These are phyloP conservation scores for Trametes sp. DNA, from an alignment of 1,284 basidiomycete species.

Conservation along the genomic window DNA sequence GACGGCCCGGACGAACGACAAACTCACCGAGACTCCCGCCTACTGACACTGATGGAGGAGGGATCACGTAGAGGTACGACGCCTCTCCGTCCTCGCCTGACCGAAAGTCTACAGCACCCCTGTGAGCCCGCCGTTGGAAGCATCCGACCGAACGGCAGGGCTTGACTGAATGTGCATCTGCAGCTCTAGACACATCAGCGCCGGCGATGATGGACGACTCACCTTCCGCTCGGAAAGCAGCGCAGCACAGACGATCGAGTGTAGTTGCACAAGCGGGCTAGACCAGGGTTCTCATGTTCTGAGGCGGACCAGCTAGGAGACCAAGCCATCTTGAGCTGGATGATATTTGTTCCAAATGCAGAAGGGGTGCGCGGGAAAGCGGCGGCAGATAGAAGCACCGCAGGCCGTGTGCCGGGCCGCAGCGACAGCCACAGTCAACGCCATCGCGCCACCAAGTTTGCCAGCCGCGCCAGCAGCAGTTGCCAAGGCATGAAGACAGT, in stretches of 20 bases:
- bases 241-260: not conserved
- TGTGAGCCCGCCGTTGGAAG: too few relatives aligned
- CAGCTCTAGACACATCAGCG: not conserved
- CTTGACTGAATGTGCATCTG: not conserved
- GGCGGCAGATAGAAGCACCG: constrained; percentile 7
- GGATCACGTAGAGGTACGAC: not conserved
- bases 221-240: not conserved
- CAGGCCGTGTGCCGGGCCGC: not conserved
- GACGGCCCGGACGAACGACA: not conserved
- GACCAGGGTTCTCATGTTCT: not conserved
- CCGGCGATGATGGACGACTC: not conserved
- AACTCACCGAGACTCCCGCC: not conserved
- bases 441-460: not conserved
- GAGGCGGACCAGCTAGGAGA: not conserved
- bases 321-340: constrained; percentile 15
- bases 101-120: not conserved
- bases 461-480: not conserved
- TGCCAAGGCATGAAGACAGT: not conserved
- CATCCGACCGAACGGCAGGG: too few relatives aligned
- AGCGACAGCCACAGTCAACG: not conserved
- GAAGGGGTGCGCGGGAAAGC: constrained; percentile 13
- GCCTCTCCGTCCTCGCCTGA: not conserved
- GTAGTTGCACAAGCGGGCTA: not conserved
- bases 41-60: not conserved
- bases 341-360: constrained; percentile 1